These are phyloP conservation scores for Diaporthe vaccinii DNA, from an alignment of 2,329 filamentous ascomycete genomes.

Conservation along the genomic window DNA sequence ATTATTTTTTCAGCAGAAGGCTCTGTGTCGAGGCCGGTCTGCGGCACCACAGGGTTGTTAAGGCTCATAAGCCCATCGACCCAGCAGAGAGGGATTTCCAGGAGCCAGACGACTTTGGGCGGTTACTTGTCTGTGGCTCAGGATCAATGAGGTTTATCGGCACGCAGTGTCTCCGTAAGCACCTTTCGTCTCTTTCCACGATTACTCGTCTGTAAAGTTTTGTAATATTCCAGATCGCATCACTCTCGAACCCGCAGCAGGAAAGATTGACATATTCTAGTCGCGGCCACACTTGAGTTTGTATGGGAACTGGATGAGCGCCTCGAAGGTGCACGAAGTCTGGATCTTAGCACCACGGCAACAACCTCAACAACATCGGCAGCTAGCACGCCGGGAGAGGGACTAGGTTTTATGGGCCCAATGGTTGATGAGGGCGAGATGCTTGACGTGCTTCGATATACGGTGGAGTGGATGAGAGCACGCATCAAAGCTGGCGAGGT, in stretches of 20 bases:
- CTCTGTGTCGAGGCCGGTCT: slow-evolving; percentile 56
- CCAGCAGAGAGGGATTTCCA: slow-evolving; percentile 52
- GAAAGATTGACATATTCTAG: neutral
- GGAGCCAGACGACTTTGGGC: slow-evolving; percentile 52
- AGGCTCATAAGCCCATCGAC: slow-evolving; percentile 53
- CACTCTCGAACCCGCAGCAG: no score
- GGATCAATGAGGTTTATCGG: slow-evolving; percentile 59
- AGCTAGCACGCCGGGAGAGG: slow-evolving; percentile 10
- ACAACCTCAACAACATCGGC: neutral
- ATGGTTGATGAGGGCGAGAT: slow-evolving; percentile 56
- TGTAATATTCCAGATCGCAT: neutral
- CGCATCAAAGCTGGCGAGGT: slow-evolving; percentile 65
- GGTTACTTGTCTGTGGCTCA: slow-evolving; percentile 55
- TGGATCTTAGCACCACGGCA: neutral
- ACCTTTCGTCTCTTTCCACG: neutral
- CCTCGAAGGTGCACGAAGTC: slow-evolving; percentile 48
- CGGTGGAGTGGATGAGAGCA: slow-evolving; percentile 54
- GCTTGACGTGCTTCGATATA: slow-evolving; percentile 56
- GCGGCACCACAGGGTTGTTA: slow-evolving; percentile 46
- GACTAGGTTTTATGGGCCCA: slow-evolving; percentile 42
- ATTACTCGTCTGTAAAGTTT: neutral
- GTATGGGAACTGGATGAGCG: slow-evolving; percentile 60
- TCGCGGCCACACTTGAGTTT: slow-evolving; percentile 62
- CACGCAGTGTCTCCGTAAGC: slow-evolving; percentile 52
- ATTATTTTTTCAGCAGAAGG: slow-evolving; percentile 61